Evolutionary conservation across 202 grass and related monocot genomes (phyloP).

Genomic region (Digitaria exilis): DNA sequence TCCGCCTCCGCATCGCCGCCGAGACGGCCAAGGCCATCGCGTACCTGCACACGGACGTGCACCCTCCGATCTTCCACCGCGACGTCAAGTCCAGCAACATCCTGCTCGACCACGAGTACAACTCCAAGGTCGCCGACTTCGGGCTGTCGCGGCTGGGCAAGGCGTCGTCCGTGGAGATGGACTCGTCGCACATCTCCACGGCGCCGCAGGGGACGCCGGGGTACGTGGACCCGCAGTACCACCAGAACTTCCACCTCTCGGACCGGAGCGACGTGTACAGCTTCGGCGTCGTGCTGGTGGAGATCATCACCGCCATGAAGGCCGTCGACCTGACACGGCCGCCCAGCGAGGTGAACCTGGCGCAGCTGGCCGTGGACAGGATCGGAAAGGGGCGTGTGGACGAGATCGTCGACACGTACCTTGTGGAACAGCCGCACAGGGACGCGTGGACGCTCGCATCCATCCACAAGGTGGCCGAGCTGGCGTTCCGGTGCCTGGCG

Average conservation of each 20-base stretch:
- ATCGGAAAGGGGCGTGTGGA: conserved; percentile 67
- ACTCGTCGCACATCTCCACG: conserved; percentile 68
- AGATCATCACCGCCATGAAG: conserved; percentile 71
- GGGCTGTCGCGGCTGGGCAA: conserved; percentile 73
- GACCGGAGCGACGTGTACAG: conserved; percentile 48
- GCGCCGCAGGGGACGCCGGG: conserved; percentile 76
- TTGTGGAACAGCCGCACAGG: conserved; percentile 60
- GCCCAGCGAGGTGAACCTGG: conserved; percentile 66
- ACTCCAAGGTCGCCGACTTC: conserved; percentile 81
- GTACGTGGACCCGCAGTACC: conserved; percentile 76
- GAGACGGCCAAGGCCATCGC: conserved; percentile 71
- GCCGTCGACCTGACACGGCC: conserved; percentile 53
- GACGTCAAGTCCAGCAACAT: conserved; percentile 98
- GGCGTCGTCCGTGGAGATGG: conserved; percentile 5
- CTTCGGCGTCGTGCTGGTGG: conserved; percentile 48
- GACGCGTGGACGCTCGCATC: conserved; percentile 67
- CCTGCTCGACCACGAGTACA: conserved; percentile 61
- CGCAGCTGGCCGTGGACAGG: conserved; percentile 59
- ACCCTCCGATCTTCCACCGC: conserved; percentile 77
- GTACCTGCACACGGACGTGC: conserved; percentile 67
- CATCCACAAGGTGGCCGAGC: conserved; percentile 69
- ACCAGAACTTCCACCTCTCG: conserved; percentile 84
- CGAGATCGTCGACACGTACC: conserved; percentile 65
- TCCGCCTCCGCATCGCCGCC: conserved; percentile 60
- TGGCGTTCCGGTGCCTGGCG: conserved; percentile 77